A percentile compares a stretch with the other conserved stretches of the same genome.
phyloP scores from a whole-genome alignment of 306 rosid species.

The Clitoria ternatea region DNA sequence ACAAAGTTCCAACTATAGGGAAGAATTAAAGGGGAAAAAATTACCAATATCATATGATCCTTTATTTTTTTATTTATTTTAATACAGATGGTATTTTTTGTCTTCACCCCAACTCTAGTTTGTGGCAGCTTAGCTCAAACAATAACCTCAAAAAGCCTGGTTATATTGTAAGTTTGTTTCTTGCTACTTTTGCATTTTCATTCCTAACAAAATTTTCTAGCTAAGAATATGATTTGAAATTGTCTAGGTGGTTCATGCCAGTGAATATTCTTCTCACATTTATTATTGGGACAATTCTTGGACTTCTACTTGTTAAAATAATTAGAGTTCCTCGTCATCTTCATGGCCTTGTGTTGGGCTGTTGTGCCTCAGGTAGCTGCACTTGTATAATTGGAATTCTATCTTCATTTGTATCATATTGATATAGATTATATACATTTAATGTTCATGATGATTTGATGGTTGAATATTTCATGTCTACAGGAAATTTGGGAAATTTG shows the following conservation, averaged over 20 bases:
- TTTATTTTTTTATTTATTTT: too few relatives aligned
- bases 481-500: conserved; percentile 42
- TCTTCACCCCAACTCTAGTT: conserved; percentile 31
- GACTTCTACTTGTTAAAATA: conserved; percentile 37
- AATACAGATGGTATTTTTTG: conserved; percentile 33
- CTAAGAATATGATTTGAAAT: not conserved
- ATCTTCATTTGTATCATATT: not conserved
- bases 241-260: conserved; percentile 50
- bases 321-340: conserved; percentile 42
- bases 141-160: conserved; percentile 28
- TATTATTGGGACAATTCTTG: conserved; percentile 38
- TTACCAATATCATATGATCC: too few relatives aligned
- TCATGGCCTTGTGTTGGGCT: conserved; percentile 43
- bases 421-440: too few relatives aligned
- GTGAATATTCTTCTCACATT: conserved; percentile 44
- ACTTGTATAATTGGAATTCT: not conserved
- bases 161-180: conserved; percentile 34
- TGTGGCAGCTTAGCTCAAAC: conserved; percentile 31
- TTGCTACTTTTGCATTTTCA: not conserved
- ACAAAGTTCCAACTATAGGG: too few relatives aligned
- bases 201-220: not conserved
- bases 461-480: not conserved
- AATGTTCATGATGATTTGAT: not conserved
- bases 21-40: too few relatives aligned
- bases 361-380: conserved; percentile 38